phyloP scores from a whole-genome alignment of 2,329 filamentous ascomycete genomes.

The Zalaria obscura region DNA sequence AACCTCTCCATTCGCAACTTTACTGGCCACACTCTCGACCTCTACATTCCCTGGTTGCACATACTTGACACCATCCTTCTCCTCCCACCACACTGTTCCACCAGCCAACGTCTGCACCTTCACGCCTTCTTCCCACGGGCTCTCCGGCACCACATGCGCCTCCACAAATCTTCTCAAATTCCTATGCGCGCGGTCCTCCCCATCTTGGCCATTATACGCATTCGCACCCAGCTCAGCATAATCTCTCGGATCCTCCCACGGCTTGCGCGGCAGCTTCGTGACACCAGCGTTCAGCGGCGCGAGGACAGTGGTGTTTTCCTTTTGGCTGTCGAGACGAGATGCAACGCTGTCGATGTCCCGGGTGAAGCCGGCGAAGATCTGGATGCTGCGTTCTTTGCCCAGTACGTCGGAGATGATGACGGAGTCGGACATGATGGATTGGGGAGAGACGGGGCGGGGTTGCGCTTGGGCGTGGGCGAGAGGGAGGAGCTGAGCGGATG shows the following conservation, averaged over 20 bases:
- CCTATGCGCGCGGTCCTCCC: slow-evolving; percentile 57
- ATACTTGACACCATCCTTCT: slow-evolving; percentile 49
- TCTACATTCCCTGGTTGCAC: slow-evolving; percentile 70
- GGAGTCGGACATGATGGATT: slow-evolving; percentile 10
- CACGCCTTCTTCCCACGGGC: slow-evolving; percentile 58
- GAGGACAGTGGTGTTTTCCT: slow-evolving; percentile 66
- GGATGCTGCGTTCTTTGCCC: slow-evolving; percentile 62
- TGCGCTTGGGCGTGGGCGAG: slow-evolving; percentile 1
- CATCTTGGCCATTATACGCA: slow-evolving; percentile 63
- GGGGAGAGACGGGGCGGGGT: slow-evolving; percentile 2
- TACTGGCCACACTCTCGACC: slow-evolving; percentile 58
- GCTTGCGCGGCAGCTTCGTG: slow-evolving; percentile 65
- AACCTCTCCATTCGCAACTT: slow-evolving; percentile 78
- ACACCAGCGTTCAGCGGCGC: slow-evolving; percentile 78
- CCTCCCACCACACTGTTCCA: slow-evolving; percentile 72
- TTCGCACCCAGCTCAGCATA: slow-evolving; percentile 51
- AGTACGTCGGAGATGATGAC: slow-evolving; percentile 76
- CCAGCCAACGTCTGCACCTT: slow-evolving; percentile 56
- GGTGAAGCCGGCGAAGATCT: slow-evolving; percentile 70
- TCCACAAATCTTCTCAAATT: slow-evolving; percentile 76
- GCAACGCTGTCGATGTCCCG: slow-evolving; percentile 60
- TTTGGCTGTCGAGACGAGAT: slow-evolving; percentile 50
- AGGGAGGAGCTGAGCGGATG: slow-evolving; percentile 3
- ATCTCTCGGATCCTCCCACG: slow-evolving; percentile 67
- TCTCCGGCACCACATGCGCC: slow-evolving; percentile 62